A percentile compares a stretch with the other conserved stretches of the same genome.
Evolutionary conservation across 106 monocot species (phyloP).

Genomic region (Gastrodia elata): DNA sequence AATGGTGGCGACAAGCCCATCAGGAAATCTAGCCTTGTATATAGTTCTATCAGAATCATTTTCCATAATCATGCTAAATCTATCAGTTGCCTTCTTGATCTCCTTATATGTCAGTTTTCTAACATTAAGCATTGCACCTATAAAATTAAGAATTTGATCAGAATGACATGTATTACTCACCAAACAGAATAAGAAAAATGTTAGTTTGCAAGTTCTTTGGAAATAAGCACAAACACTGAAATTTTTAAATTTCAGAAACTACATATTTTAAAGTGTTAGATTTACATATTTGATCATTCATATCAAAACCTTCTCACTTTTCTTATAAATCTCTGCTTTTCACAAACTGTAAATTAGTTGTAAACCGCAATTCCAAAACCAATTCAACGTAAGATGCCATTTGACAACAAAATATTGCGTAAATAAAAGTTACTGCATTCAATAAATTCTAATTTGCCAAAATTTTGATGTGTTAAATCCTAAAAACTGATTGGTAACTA

Average conservation of each 20-base stretch:
- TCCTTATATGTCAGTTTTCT: constrained; percentile 58
- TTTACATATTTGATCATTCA: neutral
- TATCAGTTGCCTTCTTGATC: constrained; percentile 66
- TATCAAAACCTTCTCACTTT: neutral
- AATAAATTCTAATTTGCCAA: too few species aligned
- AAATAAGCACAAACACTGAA: neutral
- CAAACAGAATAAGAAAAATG: neutral
- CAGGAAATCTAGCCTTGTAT: constrained; percentile 70
- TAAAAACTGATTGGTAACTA: too few species aligned
- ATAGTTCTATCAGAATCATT: constrained; percentile 41
- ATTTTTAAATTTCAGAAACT: neutral
- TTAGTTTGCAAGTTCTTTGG: neutral
- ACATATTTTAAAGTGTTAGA: neutral
- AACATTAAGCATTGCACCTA: constrained; percentile 11
- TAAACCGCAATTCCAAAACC: neutral
- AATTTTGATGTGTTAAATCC: too few species aligned
- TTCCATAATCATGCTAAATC: constrained; percentile 48
- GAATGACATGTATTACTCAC: neutral
- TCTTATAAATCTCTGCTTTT: neutral
- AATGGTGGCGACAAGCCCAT: constrained; percentile 56
- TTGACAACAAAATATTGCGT: too few species aligned
- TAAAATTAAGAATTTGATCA: neutral
- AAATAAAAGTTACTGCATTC: too few species aligned
- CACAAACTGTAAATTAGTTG: neutral
- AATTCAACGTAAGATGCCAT: too few species aligned